Base-by-base conservation (phyloP, 768 basidiomycete genomes). In the Daedaleopsis sinensis region DNA sequence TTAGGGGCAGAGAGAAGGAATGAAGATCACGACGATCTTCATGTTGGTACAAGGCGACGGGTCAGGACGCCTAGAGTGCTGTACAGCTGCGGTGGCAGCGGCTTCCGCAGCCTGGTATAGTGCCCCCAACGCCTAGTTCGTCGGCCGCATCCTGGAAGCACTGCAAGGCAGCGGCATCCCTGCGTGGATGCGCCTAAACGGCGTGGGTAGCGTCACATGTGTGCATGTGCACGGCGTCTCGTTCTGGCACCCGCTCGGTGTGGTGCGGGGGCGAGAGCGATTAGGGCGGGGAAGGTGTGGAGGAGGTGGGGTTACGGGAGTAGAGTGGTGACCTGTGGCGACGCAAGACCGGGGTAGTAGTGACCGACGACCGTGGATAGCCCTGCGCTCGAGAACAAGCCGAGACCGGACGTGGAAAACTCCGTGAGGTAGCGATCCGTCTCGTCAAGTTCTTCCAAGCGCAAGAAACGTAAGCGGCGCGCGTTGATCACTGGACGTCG, bases 401-500 rank as follows among this genome's bases (percentile, higher is more conserved):
- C 54, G 53, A 55, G 54, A n/a, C 8, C 44, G 44, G 58, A 48
- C 12, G 21, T 39, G 27, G 37, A 50, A 15, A 27, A 44, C 54
- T 19, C 23, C 53, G 35, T 27, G 55, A 36, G 38, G 57, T 50
- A 57, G 19, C 52, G 58, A 54, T 64, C 62, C 58, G 18, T 44
- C 50, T 55, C 62, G 57, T 52, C 54, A 48, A 42, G 55, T 57
- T 58, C 37, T 19, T 21, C 36, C 16, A 27, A 54, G 50, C 42
- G 54, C 43, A 18, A 39, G 37, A 12, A 23, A 24, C 23, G 39
- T 46, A 42, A 15, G 49, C 19, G 36, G 49, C 55, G 36, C 55
- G 44, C 44, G 46, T 21, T 37, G 50, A 54, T 76, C 80, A 94
- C 79, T 94, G 90, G 57, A 94, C 92, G 70, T 94, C 92, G 67